Evolutionary conservation across 108 stramenopile genomes (phyloP).

Genomic region (Nitzschia putrida): DNA sequence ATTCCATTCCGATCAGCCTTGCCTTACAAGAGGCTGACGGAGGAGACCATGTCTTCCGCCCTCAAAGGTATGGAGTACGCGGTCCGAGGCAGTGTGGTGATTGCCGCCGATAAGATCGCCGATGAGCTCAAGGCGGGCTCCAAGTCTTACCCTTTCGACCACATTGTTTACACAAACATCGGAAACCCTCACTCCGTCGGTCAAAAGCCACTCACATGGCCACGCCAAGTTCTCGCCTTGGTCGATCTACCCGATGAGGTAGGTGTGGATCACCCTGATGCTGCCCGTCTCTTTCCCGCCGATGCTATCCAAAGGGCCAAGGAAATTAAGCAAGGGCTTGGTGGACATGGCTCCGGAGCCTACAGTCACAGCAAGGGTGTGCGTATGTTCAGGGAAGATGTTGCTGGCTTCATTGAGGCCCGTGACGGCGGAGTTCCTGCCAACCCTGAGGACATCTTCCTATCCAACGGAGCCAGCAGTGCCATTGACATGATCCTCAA

Average conservation of each 20-base stretch:
- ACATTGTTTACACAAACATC: conserved; percentile 95
- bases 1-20: too few relatives aligned
- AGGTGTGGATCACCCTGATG: conserved; percentile 79
- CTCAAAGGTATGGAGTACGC: conserved; percentile 85
- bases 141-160: conserved; percentile 62
- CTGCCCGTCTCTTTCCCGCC: conserved; percentile 53
- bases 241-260: conserved; percentile 72
- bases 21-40: conserved; percentile 14
- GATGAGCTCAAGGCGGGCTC: conserved; percentile 41
- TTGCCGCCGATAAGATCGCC: conserved; percentile 76
- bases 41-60: conserved; percentile 60
- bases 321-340: conserved; percentile 62
- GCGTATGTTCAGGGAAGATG: conserved; percentile 65
- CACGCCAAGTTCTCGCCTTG: conserved; percentile 92
- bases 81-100: conserved; percentile 83
- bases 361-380: conserved; percentile 89
- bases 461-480: conserved; percentile 95
- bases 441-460: conserved; percentile 84
- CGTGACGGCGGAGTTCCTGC: conserved; percentile 72
- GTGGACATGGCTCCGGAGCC: conserved; percentile 78
- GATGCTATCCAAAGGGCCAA: conserved; percentile 76
- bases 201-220: conserved; percentile 93
- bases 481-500: conserved; percentile 83
- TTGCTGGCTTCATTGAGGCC: conserved; percentile 81
- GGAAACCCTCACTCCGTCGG: conserved; percentile 98